Conservation (phyloP, 2,329 filamentous ascomycete genomes). For the Penicillium sp. region DNA sequence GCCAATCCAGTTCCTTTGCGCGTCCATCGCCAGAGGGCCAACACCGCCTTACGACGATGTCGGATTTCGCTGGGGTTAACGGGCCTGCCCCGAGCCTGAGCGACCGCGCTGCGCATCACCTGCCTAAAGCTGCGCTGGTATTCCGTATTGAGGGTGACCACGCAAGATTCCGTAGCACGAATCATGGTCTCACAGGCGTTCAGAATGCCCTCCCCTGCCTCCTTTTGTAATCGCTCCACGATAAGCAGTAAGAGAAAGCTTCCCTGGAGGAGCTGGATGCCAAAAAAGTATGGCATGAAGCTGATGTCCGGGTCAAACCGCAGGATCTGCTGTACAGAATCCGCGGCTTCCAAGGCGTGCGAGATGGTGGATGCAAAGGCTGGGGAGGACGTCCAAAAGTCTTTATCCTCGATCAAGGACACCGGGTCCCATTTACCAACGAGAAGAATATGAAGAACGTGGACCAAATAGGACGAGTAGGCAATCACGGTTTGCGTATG, state of each 20-base stretch:
- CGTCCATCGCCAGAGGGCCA: constrained; percentile 86
- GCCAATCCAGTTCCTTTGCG: constrained; percentile 87
- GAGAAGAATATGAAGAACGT: constrained; percentile 85
- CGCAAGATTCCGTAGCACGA: constrained; percentile 86
- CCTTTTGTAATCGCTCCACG: constrained; percentile 81
- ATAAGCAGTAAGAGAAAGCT: constrained; percentile 85
- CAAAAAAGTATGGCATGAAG: constrained; percentile 97
- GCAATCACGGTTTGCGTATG: constrained; percentile 84
- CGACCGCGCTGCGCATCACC: constrained; percentile 88
- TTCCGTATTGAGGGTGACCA: constrained; percentile 87
- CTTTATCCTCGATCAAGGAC: constrained; percentile 86
- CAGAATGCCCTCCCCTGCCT: constrained; percentile 81
- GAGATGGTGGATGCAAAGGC: constrained; percentile 84
- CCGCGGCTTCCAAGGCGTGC: constrained; percentile 84
- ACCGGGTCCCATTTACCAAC: constrained; percentile 97
- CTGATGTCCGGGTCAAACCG: constrained; percentile 88
- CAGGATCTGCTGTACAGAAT: constrained; percentile 82
- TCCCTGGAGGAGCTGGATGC: constrained; percentile 87
- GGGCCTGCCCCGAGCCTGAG: constrained; percentile 79
- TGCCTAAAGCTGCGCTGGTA: constrained; percentile 96
- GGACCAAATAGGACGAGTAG: constrained; percentile 89
- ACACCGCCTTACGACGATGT: constrained; percentile 75
- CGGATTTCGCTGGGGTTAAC: constrained; percentile 86
- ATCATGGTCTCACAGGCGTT: constrained; percentile 91
- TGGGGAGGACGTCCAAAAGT: constrained; percentile 88